A percentile compares a stretch with the other conserved stretches of the same genome.
These are phyloP conservation scores for Solanum pinnatisectum DNA, from an alignment of 257 asterid genomes.

Conservation along the genomic window DNA sequence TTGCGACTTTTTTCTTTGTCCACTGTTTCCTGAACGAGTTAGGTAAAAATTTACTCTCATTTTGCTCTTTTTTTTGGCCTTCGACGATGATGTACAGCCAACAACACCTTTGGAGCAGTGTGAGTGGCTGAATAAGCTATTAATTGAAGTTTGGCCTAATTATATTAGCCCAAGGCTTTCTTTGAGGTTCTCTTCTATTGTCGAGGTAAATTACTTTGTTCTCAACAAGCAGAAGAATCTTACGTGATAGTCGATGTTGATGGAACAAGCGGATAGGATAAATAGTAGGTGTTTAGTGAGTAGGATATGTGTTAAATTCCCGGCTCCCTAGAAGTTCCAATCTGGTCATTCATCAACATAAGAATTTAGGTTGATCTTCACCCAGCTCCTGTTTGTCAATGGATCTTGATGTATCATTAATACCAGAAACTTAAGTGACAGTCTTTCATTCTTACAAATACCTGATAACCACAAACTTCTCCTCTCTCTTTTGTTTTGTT, in stretches of 20 bases:
- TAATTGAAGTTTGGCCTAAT: slow-evolving; percentile 69
- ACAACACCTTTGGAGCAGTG: slow-evolving; percentile 90
- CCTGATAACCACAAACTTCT: neutral
- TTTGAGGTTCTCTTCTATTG: slow-evolving; percentile 64
- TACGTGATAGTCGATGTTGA: neutral
- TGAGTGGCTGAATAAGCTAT: slow-evolving; percentile 92
- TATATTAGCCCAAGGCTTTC: slow-evolving; percentile 78
- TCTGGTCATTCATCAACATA: neutral
- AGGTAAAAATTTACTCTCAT: neutral
- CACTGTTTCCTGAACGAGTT: neutral
- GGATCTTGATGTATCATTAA: neutral
- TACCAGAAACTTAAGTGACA: neutral
- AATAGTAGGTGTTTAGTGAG: neutral
- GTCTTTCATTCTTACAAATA: neutral
- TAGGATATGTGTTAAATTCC: neutral
- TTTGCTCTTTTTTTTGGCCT: neutral
- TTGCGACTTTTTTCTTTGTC: neutral
- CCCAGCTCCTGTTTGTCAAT: neutral
- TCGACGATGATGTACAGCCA: slow-evolving; percentile 26
- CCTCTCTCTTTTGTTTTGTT: neutral
- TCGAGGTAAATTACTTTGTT: slow-evolving; percentile 54
- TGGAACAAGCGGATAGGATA: neutral
- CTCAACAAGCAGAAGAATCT: neutral
- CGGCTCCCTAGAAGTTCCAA: neutral
- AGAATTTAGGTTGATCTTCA: neutral